Percentiles rank a stretch among this genome's conserved stretches.
phyloP scores from a whole-genome alignment of 352 stramenopile genomes.

The Thraustochytrium sp. region DNA sequence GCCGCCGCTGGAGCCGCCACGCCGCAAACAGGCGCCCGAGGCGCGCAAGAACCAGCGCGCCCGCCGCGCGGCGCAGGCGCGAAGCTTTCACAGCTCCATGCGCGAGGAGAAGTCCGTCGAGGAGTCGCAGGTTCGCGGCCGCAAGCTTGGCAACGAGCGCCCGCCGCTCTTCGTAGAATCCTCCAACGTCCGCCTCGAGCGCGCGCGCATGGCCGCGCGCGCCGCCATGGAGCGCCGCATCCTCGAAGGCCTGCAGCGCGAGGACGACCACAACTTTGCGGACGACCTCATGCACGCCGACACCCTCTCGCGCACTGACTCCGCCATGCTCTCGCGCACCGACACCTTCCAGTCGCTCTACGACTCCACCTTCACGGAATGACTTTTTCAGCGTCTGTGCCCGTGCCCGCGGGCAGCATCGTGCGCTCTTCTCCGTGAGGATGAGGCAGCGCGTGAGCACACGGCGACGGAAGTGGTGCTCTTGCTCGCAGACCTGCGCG shows the following conservation, averaged over 20 bases:
- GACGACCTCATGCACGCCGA: no score
- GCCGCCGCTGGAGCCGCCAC: not conserved
- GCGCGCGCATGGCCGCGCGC: not conserved
- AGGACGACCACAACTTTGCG: not conserved
- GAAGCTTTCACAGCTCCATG: not conserved
- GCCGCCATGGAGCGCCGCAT: not conserved
- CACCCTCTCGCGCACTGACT: no score
- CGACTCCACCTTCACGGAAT: not conserved
- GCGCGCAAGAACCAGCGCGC: not conserved
- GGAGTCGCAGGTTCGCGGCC: not conserved
- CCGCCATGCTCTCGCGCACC: no score
- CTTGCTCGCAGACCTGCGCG: no score
- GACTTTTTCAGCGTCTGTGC: not conserved
- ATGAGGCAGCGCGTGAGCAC: not conserved
- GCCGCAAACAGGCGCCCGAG: not conserved
- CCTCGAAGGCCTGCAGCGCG: not conserved
- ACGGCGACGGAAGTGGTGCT: not conserved
- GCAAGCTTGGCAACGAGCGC: not conserved
- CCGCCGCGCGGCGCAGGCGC: not conserved
- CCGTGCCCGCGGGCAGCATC: not conserved
- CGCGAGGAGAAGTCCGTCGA: conserved; percentile 12
- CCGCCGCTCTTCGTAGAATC: not conserved
- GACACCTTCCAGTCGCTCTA: no score
- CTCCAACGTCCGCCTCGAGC: not conserved
- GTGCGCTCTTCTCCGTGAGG: not conserved